These are phyloP conservation scores for Coniochaeta sp. DNA, from an alignment of 2,329 filamentous ascomycete genomes.

Conservation along the genomic window DNA sequence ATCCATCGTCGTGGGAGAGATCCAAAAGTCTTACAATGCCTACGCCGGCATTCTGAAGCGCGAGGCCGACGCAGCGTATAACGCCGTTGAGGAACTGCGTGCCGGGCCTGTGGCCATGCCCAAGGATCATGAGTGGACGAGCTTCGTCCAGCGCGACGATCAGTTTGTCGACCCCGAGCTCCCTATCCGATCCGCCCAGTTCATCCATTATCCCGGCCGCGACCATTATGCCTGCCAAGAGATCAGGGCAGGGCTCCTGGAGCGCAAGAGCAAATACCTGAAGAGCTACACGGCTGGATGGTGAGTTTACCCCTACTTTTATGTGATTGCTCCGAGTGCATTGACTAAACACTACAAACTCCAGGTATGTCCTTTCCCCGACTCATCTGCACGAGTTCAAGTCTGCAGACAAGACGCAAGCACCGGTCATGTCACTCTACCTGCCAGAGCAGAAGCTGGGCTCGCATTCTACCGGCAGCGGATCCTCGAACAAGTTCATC, in stretches of 20 bases:
- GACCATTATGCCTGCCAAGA: slow-evolving; percentile 76
- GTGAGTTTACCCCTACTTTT: slow-evolving; percentile 42
- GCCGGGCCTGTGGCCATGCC: slow-evolving; percentile 86
- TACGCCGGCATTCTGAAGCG: slow-evolving; percentile 87
- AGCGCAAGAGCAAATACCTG: slow-evolving; percentile 97
- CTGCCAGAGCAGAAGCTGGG: slow-evolving; percentile 93
- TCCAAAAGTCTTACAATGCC: slow-evolving; percentile 95
- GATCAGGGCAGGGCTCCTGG: slow-evolving; percentile 82
- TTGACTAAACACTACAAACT: slow-evolving; percentile 13
- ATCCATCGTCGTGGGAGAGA: slow-evolving; percentile 92
- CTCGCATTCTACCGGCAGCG: slow-evolving; percentile 75
- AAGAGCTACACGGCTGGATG: slow-evolving; percentile 96
- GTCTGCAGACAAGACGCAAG: slow-evolving; percentile 87
- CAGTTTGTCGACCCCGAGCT: slow-evolving; percentile 82
- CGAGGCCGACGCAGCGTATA: slow-evolving; percentile 76
- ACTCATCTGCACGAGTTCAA: slow-evolving; percentile 99
- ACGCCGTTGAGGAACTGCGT: slow-evolving; percentile 72
- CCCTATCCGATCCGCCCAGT: slow-evolving; percentile 68
- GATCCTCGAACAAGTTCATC: slow-evolving; percentile 93
- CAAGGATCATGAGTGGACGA: slow-evolving; percentile 85
- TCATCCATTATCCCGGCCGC: slow-evolving; percentile 87
- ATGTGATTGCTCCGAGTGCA: background rate
- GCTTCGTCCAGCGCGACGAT: slow-evolving; percentile 72
- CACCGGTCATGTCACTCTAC: slow-evolving; percentile 93
- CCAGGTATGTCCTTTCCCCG: slow-evolving; percentile 88